Conservation (phyloP, 768 basidiomycete species). For the Tulasnella sp. region DNA sequence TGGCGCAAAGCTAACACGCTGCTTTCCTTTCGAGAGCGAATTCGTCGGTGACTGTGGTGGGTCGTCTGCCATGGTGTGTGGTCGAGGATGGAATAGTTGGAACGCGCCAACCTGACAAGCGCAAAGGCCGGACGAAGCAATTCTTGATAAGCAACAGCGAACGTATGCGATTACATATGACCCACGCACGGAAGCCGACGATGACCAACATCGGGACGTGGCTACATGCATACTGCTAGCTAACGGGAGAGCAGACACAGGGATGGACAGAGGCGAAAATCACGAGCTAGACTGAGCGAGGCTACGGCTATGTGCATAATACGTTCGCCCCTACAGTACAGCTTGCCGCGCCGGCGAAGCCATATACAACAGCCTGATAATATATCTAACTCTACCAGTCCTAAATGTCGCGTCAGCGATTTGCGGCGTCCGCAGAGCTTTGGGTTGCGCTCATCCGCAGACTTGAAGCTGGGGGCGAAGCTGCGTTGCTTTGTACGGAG, state of each 20-base stretch:
- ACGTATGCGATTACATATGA: not conserved
- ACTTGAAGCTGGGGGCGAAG: too few relatives aligned
- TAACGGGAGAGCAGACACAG: not conserved
- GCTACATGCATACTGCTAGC: not conserved
- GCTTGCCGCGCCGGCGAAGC: not conserved
- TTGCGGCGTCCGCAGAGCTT: too few relatives aligned
- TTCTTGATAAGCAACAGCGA: not conserved
- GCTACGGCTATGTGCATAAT: not conserved
- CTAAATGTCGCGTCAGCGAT: too few relatives aligned
- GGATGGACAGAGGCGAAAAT: not conserved
- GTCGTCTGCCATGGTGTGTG: not conserved
- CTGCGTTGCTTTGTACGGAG: too few relatives aligned
- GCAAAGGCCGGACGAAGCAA: not conserved
- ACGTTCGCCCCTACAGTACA: not conserved
- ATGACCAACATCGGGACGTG: not conserved
- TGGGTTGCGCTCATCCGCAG: too few relatives aligned
- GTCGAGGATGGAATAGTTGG: not conserved
- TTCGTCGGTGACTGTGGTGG: not conserved
- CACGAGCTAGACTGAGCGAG: not conserved
- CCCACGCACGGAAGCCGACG: not conserved
- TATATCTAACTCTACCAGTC: too few relatives aligned
- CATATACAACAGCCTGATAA: too few relatives aligned
- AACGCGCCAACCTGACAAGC: not conserved
- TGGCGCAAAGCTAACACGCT: conserved; percentile 8
- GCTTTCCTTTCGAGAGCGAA: not conserved